These are phyloP conservation scores for Cystobasidium onofrii DNA, from an alignment of 768 basidiomycete species.

Conservation along the genomic window DNA sequence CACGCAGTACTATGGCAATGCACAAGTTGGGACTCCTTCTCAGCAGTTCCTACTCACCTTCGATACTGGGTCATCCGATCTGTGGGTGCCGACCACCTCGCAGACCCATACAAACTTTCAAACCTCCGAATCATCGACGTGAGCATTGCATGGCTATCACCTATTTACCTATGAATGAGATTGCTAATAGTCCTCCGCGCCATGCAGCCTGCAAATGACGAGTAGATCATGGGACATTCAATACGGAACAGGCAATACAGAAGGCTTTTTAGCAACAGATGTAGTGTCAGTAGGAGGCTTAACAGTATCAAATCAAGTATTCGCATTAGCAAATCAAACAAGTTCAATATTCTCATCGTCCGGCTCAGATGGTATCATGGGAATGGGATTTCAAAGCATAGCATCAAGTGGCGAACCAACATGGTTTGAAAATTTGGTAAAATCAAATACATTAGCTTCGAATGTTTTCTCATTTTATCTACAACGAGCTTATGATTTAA, in stretches of 20 bases:
- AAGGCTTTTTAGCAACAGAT: slow-evolving; percentile 23
- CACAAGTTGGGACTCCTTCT: slow-evolving; percentile 48
- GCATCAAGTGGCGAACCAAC: slow-evolving; percentile 38
- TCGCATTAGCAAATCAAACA: slow-evolving; percentile 49
- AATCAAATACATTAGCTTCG: slow-evolving; percentile 6
- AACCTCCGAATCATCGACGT: background rate
- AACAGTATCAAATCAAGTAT: slow-evolving; percentile 48
- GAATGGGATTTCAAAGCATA: slow-evolving; percentile 41
- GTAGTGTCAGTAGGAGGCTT: slow-evolving; percentile 47
- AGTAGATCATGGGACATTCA: slow-evolving; percentile 20
- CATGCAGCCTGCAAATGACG: background rate
- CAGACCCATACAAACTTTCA: slow-evolving; percentile 34
- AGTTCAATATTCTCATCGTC: slow-evolving; percentile 8
- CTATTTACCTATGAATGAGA: background rate
- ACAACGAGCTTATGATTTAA: slow-evolving; percentile 35
- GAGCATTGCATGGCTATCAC: background rate
- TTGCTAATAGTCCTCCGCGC: too few relatives aligned
- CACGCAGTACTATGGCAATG: slow-evolving; percentile 41
- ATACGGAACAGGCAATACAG: slow-evolving; percentile 31
- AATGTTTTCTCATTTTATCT: slow-evolving; percentile 37
- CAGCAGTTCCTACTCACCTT: slow-evolving; percentile 49
- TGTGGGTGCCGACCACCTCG: slow-evolving; percentile 37
- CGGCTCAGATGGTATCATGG: slow-evolving; percentile 39
- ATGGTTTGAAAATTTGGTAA: slow-evolving; percentile 40
- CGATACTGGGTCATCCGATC: slow-evolving; percentile 45